Conservation (phyloP, 805 yeast genomes). For the Wickerhamiella kurtzmanii region DNA sequence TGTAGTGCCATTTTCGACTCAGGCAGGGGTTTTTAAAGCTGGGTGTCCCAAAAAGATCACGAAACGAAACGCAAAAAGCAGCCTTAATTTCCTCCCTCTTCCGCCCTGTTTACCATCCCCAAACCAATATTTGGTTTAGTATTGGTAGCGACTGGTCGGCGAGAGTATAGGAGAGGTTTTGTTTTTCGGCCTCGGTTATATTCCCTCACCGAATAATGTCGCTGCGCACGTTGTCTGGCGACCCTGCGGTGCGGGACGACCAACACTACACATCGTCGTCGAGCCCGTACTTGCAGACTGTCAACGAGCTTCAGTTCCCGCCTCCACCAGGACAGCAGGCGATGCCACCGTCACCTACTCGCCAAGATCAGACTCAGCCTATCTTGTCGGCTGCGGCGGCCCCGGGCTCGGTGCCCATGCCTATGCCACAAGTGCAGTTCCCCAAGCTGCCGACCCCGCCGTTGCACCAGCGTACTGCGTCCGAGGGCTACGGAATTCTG, state of each 20-base stretch:
- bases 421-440: slow-evolving; percentile 7
- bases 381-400: too few relatives aligned
- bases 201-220: too few relatives aligned
- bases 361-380: neutral
- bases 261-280: neutral
- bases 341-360: neutral
- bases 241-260: neutral
- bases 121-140: too few relatives aligned
- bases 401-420: neutral
- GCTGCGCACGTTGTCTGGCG: neutral
- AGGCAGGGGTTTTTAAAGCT: too few relatives aligned
- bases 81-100: too few relatives aligned
- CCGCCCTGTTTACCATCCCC: too few relatives aligned
- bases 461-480: slow-evolving; percentile 1
- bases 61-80: too few relatives aligned
- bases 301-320: neutral
- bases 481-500: neutral
- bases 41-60: too few relatives aligned
- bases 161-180: too few relatives aligned
- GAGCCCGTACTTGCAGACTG: neutral
- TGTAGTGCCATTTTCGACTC: too few relatives aligned
- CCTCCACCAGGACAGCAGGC: neutral
- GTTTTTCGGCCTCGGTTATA: too few relatives aligned
- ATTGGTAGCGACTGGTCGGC: too few relatives aligned
- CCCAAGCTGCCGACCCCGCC: slow-evolving; percentile 7